Evolutionary conservation across 2,329 filamentous ascomycete species (phyloP).

Genomic region (Botrytis tulipae): DNA sequence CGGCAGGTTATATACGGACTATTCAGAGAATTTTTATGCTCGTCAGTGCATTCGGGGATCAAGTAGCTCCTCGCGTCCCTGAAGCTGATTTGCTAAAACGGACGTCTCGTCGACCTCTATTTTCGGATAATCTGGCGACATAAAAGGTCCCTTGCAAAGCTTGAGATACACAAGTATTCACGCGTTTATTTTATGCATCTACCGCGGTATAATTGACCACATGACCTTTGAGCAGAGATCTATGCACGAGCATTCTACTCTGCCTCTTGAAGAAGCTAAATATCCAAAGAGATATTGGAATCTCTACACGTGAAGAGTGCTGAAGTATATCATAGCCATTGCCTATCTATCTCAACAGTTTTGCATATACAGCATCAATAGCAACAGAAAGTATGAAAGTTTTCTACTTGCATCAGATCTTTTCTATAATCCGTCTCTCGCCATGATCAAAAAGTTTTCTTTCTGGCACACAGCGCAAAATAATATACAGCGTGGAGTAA

Average conservation of each 20-base stretch:
- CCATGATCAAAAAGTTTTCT: slow-evolving; percentile 13
- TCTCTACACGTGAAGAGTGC: not conserved
- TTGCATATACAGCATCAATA: not conserved
- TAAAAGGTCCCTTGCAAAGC: not conserved
- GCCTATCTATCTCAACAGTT: not conserved
- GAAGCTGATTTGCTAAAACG: not conserved
- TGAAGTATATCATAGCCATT: not conserved
- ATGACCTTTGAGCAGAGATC: not conserved
- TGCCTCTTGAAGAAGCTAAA: not conserved
- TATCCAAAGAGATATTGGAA: not conserved
- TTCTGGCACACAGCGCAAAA: not conserved
- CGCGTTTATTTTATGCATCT: not conserved
- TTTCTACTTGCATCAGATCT: slow-evolving; percentile 9
- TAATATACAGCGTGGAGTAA: not conserved
- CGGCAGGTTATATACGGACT: no score
- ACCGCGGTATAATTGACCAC: not conserved
- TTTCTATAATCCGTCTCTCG: not conserved
- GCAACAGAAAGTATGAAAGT: not conserved
- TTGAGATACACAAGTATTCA: not conserved
- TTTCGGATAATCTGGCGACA: not conserved
- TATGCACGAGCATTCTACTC: not conserved
- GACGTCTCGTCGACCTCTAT: not conserved
- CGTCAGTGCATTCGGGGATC: not conserved
- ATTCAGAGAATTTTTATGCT: not conserved
- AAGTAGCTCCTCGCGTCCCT: not conserved